Conservation (phyloP, 1,284 basidiomycete species). For the Cutaneotrichosporon dermatis region DNA sequence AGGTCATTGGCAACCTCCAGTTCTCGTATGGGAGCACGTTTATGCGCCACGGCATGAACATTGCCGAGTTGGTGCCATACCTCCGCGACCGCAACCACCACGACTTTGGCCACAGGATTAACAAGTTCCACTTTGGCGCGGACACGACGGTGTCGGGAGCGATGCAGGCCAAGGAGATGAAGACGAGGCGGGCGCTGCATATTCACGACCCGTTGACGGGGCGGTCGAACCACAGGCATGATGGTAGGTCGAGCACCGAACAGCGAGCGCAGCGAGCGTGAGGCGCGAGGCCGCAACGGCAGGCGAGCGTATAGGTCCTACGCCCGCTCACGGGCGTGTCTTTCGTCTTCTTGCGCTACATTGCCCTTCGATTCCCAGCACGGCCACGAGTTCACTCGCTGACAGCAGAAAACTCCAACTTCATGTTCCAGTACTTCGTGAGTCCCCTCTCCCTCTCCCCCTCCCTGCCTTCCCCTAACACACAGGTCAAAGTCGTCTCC, state of each 20-base stretch:
- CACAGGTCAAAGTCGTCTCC: conserved; percentile 77
- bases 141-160: conserved; percentile 52
- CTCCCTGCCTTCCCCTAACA: too few species aligned
- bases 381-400: background rate
- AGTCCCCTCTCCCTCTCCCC: too few species aligned
- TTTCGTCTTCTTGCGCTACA: too few species aligned
- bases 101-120: conserved; percentile 88
- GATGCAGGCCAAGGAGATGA: conserved; percentile 61
- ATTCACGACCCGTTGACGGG: conserved; percentile 79
- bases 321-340: background rate
- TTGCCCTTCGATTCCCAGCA: too few species aligned
- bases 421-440: conserved; percentile 28
- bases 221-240: conserved; percentile 57
- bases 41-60: conserved; percentile 74
- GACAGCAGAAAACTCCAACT: conserved; percentile 10
- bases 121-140: conserved; percentile 75
- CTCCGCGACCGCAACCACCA: conserved; percentile 80
- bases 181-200: conserved; percentile 60
- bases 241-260: conserved; percentile 48
- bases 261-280: too few species aligned
- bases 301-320: too few species aligned
- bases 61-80: conserved; percentile 90
- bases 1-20: conserved; percentile 80
- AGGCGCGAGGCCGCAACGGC: too few species aligned
- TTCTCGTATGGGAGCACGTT: conserved; percentile 83